Percentiles rank a stretch among this genome's conserved stretches.
These are phyloP conservation scores for Kwoniella shandongensis DNA, from an alignment of 768 basidiomycete species.

Conservation along the genomic window DNA sequence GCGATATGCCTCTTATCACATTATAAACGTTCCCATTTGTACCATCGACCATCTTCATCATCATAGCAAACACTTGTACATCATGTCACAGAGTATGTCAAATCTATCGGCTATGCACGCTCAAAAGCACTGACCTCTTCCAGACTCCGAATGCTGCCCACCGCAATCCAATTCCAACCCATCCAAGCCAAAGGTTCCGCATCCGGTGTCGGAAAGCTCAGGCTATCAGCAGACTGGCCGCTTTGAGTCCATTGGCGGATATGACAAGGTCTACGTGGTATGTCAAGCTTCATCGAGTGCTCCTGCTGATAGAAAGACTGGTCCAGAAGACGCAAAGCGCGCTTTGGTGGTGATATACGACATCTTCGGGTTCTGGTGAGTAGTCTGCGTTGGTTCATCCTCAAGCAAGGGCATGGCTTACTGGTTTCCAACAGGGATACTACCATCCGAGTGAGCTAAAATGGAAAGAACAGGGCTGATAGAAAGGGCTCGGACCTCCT, in stretches of 20 bases:
- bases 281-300: neutral
- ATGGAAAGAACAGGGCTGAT: neutral
- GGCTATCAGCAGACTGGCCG: conserved; percentile 39
- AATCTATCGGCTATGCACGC: neutral
- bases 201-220: conserved; percentile 26
- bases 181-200: conserved; percentile 20
- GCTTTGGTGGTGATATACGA: conserved; percentile 65
- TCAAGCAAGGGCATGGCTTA: neutral
- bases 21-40: too few species aligned
- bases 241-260: conserved; percentile 29
- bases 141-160: conserved; percentile 29
- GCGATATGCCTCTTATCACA: too few species aligned
- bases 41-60: too few species aligned
- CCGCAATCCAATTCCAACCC: conserved; percentile 26
- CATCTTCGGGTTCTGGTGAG: conserved; percentile 65
- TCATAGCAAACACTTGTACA: neutral
- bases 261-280: conserved; percentile 46
- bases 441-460: conserved; percentile 22
- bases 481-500: conserved; percentile 66
- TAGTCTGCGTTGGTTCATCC: neutral
- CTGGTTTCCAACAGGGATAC: conserved; percentile 26
- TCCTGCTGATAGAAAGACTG: conserved; percentile 43
- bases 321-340: conserved; percentile 58
- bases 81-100: conserved; percentile 8
- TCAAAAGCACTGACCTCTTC: neutral